Conservation (phyloP, 1,284 basidiomycete species). For the Somion occarium region DNA sequence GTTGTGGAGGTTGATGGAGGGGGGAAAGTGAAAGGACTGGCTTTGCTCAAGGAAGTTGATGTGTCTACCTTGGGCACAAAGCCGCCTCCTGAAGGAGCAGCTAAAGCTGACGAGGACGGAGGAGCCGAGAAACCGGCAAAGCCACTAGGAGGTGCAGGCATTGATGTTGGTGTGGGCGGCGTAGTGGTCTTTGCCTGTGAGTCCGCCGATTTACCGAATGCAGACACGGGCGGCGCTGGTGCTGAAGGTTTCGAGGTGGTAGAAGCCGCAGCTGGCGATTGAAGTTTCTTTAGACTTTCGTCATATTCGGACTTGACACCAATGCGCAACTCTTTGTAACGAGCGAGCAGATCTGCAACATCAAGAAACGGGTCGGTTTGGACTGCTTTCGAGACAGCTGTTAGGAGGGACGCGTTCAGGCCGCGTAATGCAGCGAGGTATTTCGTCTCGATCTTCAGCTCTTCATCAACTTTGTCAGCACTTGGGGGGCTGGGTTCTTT, state of each 20-base stretch:
- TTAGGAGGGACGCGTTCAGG: slow-evolving; percentile 71
- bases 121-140: neutral
- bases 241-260: slow-evolving; percentile 5
- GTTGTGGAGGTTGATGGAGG: neutral
- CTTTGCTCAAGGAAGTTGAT: neutral
- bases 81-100: neutral
- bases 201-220: neutral
- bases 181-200: no score
- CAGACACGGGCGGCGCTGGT: slow-evolving; percentile 5
- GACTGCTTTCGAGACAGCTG: slow-evolving; percentile 56
- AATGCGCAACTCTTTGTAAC: slow-evolving; percentile 57
- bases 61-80: neutral
- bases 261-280: slow-evolving; percentile 7
- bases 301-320: slow-evolving; percentile 39
- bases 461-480: slow-evolving; percentile 13
- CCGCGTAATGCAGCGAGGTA: slow-evolving; percentile 80
- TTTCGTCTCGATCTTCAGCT: slow-evolving; percentile 35
- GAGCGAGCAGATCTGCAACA: slow-evolving; percentile 52
- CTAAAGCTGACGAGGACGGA: neutral
- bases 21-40: neutral
- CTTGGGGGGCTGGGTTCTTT: slow-evolving; percentile 10
- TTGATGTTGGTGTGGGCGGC: slow-evolving; percentile 8
- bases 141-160: slow-evolving; percentile 17
- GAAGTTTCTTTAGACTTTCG: slow-evolving; percentile 25
- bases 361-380: slow-evolving; percentile 78